Evolutionary conservation across 768 basidiomycete genomes (phyloP), one percentile per base, ranked within the genome.

Genomic region (Boletus rex-veris): DNA sequence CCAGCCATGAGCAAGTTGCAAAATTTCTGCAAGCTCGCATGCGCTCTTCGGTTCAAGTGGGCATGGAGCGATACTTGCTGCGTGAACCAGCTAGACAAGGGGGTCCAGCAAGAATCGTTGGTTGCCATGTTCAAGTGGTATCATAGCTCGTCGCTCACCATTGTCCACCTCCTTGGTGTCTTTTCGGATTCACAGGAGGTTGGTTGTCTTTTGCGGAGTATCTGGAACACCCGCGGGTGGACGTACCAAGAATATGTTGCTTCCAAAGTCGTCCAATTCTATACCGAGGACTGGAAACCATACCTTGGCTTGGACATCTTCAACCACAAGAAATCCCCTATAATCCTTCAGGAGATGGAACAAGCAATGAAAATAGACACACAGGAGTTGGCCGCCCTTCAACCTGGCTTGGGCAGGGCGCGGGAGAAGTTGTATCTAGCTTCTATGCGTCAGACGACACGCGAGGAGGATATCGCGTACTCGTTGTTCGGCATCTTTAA

Each of bases 51-150:
- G 7, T 26, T 26, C 26, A 7, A 7, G 7, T 58, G 57, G 57
- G 55, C 38, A 5, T 58, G 57, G 57, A 39, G n/a, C 3, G 58
- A 58, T 14, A 58, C 58, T 2, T 58, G 58, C 15, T 59, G 58
- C 7, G 18, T 59, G 0, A 39, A 58, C 2, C 28, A 43, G 26
- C 3, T 10, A 1, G 44, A 41, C 9, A 42, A 28, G 2, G 44
- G n/a, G 3, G 43, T 46, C 0, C 36, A 30, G 4, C 43, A 58
- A 28, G 58, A 59, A 7, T 48, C 58, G 0, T 3, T 58, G 18
- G 44, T 58, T 5, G 50, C 58, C 21, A 59, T 59, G 58, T 59
- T 59, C 26, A 49, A 1, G 5, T 59, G 58, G 58, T 59, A 59
- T 30, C 43, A 35, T 2, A 36, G 51, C 4, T 45, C 55, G 8